Evolutionary conservation across 2,329 filamentous ascomycete species (phyloP), one percentile per base, ranked within the genome.

Genomic region (Ophiostoma montium): DNA sequence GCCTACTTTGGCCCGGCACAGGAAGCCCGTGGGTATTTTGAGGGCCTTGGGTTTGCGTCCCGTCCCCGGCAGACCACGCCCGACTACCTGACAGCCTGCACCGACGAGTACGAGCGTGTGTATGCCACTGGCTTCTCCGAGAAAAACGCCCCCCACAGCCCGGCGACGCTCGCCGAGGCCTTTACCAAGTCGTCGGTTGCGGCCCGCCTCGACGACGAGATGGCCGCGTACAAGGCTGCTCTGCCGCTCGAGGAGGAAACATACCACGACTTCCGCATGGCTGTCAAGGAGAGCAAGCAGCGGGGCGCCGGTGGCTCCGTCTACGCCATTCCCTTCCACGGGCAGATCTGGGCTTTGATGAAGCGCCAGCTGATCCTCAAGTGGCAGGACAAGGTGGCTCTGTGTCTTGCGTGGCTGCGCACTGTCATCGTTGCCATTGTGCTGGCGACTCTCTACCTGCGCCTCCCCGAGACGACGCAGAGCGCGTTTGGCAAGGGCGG

Each of bases 361-460:
- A 82, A 86, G 62, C 78, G 87, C 63, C 86, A 94, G 62, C 92
- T 88, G 62, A 70, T 83, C 47, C 80, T 94, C 58, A 92, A 92
- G 67, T 82, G 86, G 69, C 86, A 94, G 63, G 86, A 94, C 62
- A 82, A 82, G 51, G 83, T 89, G 59, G 79, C 80, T n/a, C 70
- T 94, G 6, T 67, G 71, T 13, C 76, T 92, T 30, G 81, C 81
- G 2, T 92, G 84, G 84, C 55, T 74, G 36, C 69, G 75, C 9
- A 73, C 67, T 50, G 80, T 89, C 56, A 68, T 86, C 56, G 80
- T 90, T 56, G 86, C 82, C 13, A 80, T 94, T 52, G 76, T 94
- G 21, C 70, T 86, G 42, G 87, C 86, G 56, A 88, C 85, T 0
- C 78, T 92, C 4, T 94, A 83, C 70, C 72, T 87, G 51, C 70